phyloP scores from a whole-genome alignment of 1,284 basidiomycete species.

The Boletus subluridellus region DNA sequence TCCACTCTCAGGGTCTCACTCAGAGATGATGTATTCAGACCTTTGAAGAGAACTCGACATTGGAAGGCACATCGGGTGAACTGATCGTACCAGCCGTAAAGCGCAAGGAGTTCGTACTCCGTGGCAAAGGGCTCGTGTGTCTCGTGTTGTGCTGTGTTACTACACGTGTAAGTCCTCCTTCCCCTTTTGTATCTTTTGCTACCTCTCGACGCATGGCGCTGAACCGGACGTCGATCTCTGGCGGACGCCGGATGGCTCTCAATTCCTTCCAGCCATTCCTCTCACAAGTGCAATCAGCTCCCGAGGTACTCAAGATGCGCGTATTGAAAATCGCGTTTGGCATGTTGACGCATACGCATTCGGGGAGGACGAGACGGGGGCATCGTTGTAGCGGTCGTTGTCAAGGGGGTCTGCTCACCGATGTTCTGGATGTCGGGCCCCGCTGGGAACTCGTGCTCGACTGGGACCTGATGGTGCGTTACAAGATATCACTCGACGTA shows the following conservation, averaged over 20 bases:
- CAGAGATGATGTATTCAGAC: constrained; percentile 44
- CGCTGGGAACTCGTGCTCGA: too few relatives aligned
- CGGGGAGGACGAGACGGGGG: too few relatives aligned
- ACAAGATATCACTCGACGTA: too few relatives aligned
- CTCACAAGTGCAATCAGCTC: constrained; percentile 76
- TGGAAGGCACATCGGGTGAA: constrained; percentile 60
- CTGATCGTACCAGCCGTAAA: constrained; percentile 74
- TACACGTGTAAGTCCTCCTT: constrained; percentile 53
- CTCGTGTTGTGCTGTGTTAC: constrained; percentile 91
- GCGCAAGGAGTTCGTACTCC: constrained; percentile 77
- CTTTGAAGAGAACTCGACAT: constrained; percentile 63
- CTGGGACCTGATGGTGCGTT: too few relatives aligned
- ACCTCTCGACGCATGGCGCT: too few relatives aligned
- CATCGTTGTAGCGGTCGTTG: too few relatives aligned
- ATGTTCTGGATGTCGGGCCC: too few relatives aligned
- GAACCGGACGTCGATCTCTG: constrained; percentile 27
- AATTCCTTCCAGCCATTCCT: constrained; percentile 91
- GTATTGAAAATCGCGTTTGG: constrained; percentile 90
- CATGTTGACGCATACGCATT: constrained; percentile 59
- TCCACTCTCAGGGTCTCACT: background rate
- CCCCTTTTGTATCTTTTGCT: background rate
- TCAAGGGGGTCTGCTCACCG: too few relatives aligned
- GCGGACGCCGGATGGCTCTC: constrained; percentile 70
- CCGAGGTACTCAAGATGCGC: constrained; percentile 75
- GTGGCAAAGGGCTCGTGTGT: constrained; percentile 84